phyloP scores from a whole-genome alignment of 768 basidiomycete genomes.

The Clitopilus hobsonii region DNA sequence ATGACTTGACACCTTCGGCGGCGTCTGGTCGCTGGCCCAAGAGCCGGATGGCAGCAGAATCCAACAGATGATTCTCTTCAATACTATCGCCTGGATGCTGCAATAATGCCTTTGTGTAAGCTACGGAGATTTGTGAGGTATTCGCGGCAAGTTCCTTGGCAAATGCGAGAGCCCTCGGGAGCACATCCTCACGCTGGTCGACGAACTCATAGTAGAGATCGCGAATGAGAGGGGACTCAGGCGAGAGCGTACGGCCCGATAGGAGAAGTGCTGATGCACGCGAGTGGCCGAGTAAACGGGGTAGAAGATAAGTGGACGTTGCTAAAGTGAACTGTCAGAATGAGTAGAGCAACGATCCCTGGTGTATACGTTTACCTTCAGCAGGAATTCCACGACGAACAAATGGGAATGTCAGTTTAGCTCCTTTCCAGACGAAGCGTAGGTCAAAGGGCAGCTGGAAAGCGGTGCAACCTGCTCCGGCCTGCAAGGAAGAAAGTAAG shows the following conservation, averaged over 20 bases:
- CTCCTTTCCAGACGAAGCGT: slow-evolving; percentile 42
- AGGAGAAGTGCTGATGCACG: slow-evolving; percentile 47
- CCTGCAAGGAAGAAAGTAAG: slow-evolving; percentile 14
- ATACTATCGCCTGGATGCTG: slow-evolving; percentile 43
- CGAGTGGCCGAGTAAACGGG: slow-evolving; percentile 48
- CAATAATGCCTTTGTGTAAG: slow-evolving; percentile 47
- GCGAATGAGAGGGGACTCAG: slow-evolving; percentile 37
- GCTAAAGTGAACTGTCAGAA: slow-evolving; percentile 16
- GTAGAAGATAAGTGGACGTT: slow-evolving; percentile 45
- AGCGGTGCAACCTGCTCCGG: slow-evolving; percentile 37
- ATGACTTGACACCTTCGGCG: slow-evolving; percentile 42
- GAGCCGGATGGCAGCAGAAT: slow-evolving; percentile 43
- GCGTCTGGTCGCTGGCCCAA: slow-evolving; percentile 35
- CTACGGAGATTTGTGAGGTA: slow-evolving; percentile 46
- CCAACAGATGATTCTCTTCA: slow-evolving; percentile 51
- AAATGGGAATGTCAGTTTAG: slow-evolving; percentile 39
- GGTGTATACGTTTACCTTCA: slow-evolving; percentile 34
- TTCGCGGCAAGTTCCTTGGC: slow-evolving; percentile 47
- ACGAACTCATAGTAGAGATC: slow-evolving; percentile 44
- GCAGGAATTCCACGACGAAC: slow-evolving; percentile 38
- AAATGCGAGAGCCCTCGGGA: slow-evolving; percentile 46
- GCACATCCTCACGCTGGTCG: slow-evolving; percentile 45
- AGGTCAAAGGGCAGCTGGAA: slow-evolving; percentile 44
- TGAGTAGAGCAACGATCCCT: neutral
- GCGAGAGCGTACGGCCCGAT: slow-evolving; percentile 37